Evolutionary conservation across 2,329 filamentous ascomycete genomes (phyloP).

Genomic region (Colletotrichum navitas): DNA sequence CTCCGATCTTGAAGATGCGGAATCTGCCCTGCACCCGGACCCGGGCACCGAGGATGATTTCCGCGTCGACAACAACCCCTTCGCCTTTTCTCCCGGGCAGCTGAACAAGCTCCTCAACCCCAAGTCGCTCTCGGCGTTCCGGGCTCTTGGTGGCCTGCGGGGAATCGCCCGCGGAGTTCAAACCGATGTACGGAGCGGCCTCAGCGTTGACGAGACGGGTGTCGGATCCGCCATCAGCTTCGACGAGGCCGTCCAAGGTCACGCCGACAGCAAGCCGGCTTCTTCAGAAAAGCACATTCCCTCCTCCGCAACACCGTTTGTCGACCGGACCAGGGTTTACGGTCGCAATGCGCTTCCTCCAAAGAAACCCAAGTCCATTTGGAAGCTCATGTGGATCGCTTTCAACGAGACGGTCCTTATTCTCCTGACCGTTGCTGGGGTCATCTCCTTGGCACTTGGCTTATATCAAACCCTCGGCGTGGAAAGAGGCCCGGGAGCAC

Average conservation of each 20-base stretch:
- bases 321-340: slow-evolving; percentile 70
- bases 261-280: slow-evolving; percentile 1
- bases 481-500: slow-evolving; percentile 50
- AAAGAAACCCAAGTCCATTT: slow-evolving; percentile 27
- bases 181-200: slow-evolving; percentile 71
- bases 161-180: slow-evolving; percentile 78
- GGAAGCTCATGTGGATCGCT: slow-evolving; percentile 65
- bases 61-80: slow-evolving; percentile 76
- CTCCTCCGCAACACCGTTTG: slow-evolving; percentile 43
- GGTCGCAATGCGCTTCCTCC: slow-evolving; percentile 50
- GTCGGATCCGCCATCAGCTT: slow-evolving; percentile 75
- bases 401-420: slow-evolving; percentile 73
- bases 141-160: slow-evolving; percentile 75
- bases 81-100: slow-evolving; percentile 80
- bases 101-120: slow-evolving; percentile 81
- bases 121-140: slow-evolving; percentile 79
- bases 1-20: slow-evolving; percentile 45
- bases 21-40: slow-evolving; percentile 74
- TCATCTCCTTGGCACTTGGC: slow-evolving; percentile 69
- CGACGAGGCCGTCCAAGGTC: slow-evolving; percentile 69
- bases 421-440: slow-evolving; percentile 67
- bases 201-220: slow-evolving; percentile 75
- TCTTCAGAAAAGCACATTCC: slow-evolving; percentile 1
- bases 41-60: slow-evolving; percentile 79
- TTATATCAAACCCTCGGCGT: slow-evolving; percentile 68